Percentiles rank a stretch among this genome's conserved stretches.
phyloP scores from a whole-genome alignment of 495 filamentous ascomycete genomes.

The Penicillium subrubescens region DNA sequence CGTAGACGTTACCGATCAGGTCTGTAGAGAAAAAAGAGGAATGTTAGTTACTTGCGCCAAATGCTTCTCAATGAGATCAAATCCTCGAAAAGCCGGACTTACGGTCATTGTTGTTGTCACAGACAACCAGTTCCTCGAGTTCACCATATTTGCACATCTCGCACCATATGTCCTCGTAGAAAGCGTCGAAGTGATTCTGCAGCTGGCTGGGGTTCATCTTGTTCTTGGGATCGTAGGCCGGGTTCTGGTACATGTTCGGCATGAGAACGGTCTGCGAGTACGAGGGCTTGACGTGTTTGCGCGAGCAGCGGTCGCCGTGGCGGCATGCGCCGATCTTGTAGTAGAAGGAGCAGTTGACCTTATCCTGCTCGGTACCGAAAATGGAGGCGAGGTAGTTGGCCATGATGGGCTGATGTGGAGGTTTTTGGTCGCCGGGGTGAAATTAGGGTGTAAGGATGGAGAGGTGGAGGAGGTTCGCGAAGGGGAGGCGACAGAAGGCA shows the following conservation, averaged over 20 bases:
- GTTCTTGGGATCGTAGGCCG: conserved; percentile 93
- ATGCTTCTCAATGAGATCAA: background rate
- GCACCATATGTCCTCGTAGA: conserved; percentile 99
- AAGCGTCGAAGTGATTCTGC: conserved; percentile 98
- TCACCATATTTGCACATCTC: conserved; percentile 97
- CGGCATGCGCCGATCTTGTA: conserved; percentile 99
- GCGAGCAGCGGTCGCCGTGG: conserved; percentile 95
- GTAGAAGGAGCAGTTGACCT: conserved; percentile 83
- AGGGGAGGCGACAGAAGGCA: conserved; percentile 2
- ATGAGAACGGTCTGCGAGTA: conserved; percentile 97
- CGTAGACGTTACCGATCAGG: conserved; percentile 98
- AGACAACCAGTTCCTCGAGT: conserved; percentile 85
- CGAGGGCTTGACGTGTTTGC: conserved; percentile 98
- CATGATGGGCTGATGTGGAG: conserved; percentile 43
- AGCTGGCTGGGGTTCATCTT: conserved; percentile 94
- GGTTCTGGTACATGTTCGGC: conserved; percentile 98
- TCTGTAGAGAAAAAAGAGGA: conserved; percentile 48
- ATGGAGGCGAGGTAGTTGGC: conserved; percentile 99
- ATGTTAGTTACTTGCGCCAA: conserved; percentile 21
- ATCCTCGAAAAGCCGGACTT: conserved; percentile 43
- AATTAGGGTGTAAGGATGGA: too few species aligned
- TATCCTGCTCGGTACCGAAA: conserved; percentile 99
- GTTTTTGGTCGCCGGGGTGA: background rate
- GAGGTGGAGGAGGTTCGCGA: background rate
- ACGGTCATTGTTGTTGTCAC: conserved; percentile 97